phyloP scores from a whole-genome alignment of 148 eudicot genomes.

The Hydrangea macrophylla region DNA sequence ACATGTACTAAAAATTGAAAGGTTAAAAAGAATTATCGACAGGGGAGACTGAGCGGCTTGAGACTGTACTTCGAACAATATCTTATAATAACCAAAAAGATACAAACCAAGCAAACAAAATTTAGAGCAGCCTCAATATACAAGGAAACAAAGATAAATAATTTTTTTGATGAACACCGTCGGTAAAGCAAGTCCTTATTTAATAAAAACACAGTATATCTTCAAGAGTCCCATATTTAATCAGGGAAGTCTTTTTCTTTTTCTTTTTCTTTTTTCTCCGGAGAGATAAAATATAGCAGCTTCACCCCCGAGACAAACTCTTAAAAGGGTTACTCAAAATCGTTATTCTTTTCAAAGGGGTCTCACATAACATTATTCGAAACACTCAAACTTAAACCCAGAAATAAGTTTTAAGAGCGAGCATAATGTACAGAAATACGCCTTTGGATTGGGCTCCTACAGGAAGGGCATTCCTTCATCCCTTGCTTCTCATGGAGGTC shows the following conservation, averaged over 20 bases:
- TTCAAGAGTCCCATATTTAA: neutral
- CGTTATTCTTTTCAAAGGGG: neutral
- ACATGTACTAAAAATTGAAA: too few species aligned
- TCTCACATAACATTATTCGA: constrained; percentile 2
- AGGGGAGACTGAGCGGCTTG: neutral
- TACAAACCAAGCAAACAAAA: neutral
- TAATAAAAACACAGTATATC: neutral
- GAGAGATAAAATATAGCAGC: neutral
- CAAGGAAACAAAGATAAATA: neutral
- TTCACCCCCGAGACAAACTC: neutral
- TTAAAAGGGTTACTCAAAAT: neutral
- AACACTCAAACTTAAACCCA: neutral
- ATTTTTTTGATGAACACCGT: neutral
- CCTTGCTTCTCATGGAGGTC: constrained; percentile 91
- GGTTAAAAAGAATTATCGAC: neutral
- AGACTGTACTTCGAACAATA: neutral
- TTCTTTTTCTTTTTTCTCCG: too few species aligned
- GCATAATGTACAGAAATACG: constrained; percentile 73
- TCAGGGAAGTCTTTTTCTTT: neutral
- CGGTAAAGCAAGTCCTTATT: neutral
- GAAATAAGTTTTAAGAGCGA: constrained; percentile 31
- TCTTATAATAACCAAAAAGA: neutral
- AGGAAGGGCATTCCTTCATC: constrained; percentile 89
- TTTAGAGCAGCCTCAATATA: neutral
- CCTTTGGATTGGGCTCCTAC: constrained; percentile 60